Percentiles rank a stretch among this genome's conserved stretches.
Evolutionary conservation across 352 stramenopile genomes (phyloP).

Genomic region (Phytophthora macrochlamydospora): DNA sequence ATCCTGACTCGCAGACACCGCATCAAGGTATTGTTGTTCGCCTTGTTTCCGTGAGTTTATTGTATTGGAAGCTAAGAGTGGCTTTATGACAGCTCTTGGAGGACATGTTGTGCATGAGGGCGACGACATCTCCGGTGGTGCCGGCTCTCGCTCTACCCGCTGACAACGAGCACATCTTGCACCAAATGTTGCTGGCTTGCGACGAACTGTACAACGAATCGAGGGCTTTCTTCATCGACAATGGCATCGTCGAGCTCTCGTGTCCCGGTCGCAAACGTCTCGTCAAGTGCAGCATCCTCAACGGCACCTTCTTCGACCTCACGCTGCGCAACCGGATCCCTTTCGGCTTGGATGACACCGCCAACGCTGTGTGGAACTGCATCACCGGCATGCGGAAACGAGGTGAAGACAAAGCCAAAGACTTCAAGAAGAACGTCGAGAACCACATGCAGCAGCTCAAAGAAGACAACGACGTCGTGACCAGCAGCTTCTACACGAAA

Average conservation of each 20-base stretch:
- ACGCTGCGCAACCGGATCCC: constrained; percentile 14
- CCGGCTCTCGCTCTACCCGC: too few species aligned
- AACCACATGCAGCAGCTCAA: neutral
- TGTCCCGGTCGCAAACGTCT: constrained; percentile 5
- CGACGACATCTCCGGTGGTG: too few species aligned
- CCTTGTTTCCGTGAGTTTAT: too few species aligned
- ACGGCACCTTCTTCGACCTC: constrained; percentile 16
- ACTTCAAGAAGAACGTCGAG: neutral
- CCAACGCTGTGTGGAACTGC: neutral
- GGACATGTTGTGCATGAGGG: too few species aligned
- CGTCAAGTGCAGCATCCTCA: neutral
- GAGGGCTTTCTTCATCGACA: neutral
- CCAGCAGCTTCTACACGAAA: too few species aligned
- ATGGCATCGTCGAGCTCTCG: neutral
- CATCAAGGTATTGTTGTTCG: neutral
- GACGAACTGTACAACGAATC: constrained; percentile 7
- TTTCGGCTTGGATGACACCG: constrained; percentile 3
- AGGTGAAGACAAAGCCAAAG: neutral
- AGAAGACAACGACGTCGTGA: neutral
- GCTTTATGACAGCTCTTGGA: too few species aligned
- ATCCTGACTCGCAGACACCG: neutral
- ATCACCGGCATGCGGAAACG: too few species aligned
- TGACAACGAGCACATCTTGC: too few species aligned
- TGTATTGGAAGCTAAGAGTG: too few species aligned
- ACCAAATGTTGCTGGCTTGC: too few species aligned